A percentile compares a stretch with the other conserved stretches of the same genome.
Conservation (phyloP, 83 land plant genomes). For the Picea abies region DNA sequence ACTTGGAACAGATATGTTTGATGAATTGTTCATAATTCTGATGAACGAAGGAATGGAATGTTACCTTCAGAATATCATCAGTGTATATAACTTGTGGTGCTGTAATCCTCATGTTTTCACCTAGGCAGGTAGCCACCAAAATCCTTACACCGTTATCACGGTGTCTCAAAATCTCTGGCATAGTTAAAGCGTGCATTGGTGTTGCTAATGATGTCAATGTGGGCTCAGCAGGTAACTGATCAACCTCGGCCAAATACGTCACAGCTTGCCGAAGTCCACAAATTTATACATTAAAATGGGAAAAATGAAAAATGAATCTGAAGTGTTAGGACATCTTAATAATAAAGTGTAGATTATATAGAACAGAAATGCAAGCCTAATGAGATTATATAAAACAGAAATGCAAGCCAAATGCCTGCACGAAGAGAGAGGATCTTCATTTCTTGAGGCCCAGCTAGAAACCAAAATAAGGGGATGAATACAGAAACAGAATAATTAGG, state of each 20-base stretch:
- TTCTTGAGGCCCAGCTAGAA: neutral
- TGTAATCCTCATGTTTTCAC: slow-evolving; percentile 78
- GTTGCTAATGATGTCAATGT: slow-evolving; percentile 56
- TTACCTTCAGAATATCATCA: slow-evolving; percentile 71
- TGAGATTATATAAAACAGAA: too few relatives aligned
- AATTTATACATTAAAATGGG: neutral
- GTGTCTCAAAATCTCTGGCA: slow-evolving; percentile 58
- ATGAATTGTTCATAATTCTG: neutral
- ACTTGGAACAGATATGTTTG: neutral
- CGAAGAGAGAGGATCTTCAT: neutral
- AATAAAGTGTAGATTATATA: neutral
- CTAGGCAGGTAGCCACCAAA: slow-evolving; percentile 68
- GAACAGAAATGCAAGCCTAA: too few relatives aligned
- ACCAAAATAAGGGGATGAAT: neutral
- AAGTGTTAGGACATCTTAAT: neutral
- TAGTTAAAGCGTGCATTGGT: slow-evolving; percentile 48
- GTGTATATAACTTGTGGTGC: slow-evolving; percentile 82
- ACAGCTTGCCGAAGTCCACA: slow-evolving; percentile 54
- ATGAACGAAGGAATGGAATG: neutral
- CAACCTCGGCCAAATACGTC: slow-evolving; percentile 50
- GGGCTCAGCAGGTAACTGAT: slow-evolving; percentile 62
- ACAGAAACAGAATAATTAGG: neutral
- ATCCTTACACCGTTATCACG: slow-evolving; percentile 69
- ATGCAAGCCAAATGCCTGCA: neutral
- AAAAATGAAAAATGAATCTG: neutral